Evolutionary conservation across 2,329 filamentous ascomycete species (phyloP), one percentile per base, ranked within the genome.

Genomic region (Diplocarpon mali): DNA sequence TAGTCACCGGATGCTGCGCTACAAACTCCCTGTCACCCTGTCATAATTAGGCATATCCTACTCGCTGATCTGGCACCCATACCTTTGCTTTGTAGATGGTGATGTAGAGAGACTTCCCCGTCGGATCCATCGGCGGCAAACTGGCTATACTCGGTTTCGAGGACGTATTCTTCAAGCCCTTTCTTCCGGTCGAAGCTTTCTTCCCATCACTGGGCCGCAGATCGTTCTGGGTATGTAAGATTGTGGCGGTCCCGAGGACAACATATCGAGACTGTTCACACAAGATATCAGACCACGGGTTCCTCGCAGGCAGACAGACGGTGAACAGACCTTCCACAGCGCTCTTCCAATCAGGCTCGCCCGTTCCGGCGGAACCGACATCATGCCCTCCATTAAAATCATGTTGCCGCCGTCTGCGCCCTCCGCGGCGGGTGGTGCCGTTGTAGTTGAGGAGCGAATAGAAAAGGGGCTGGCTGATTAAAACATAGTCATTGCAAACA

Each of bases 261-360:
- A 81, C 69, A 60, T 76, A 79, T 62, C 78, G 76, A 57, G 70
- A 56, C 76, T 80, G 37, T 31, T 8, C 15, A 45, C 34, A 40
- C 31, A 24, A 35, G 44, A 41, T 24, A 44, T 51, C 30, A 51
- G 48, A 48, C 20, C 16, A 34, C 39, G 11, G 9, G 7, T 20
- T 13, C 15, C 16, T 12, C 30, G 30, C 30, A 32, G n/a, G 10
- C 30, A 32, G 11, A 10, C 30, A 32, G 11, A 5, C 5, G 4
- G 30, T 35, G 34, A 5, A 55, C 65, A 41, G 57, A 73, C 71
- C 70, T 75, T 75, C 71, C 72, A 75, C 30, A 69, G 47, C 14
- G 71, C 67, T 44, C 69, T 65, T 38, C 71, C 71, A 43, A 75
- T 67, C 39, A 75, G 70, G 36, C 68, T 68, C 31, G 68, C 67